Base-by-base conservation (phyloP, 768 basidiomycete species). In the Amanita phalloides region DNA sequence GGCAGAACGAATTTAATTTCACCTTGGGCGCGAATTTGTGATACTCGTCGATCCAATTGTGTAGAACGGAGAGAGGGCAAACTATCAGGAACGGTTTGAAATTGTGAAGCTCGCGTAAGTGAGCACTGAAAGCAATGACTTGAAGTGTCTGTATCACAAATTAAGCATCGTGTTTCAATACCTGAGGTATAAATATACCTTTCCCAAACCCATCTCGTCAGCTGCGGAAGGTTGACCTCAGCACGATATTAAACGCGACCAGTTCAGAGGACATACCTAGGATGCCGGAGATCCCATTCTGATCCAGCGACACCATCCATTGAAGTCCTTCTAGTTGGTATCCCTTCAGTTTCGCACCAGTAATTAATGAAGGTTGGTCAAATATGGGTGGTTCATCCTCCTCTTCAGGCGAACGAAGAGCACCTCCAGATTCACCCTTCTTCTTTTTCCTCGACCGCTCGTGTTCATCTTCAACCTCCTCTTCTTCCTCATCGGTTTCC, bases 181-280 rank as follows among this genome's bases (percentile, higher is more conserved):
- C 17, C 23, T 26, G 45, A 10, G 10, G 2, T 26, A 4, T 51
- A 57, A 64, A 32, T 55, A 83, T 55, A 83, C 85, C 75, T 87
- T 91, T 47, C 92, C 92, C 1, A 95, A 69, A 17, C 92, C 93
- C 93, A 96, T 96, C 64, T 96, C 93, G 59, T 96, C 93, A 25
- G 93, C 93, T 82, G 30, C 1, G 44, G 30, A 45, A 47, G 30
- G 35, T 35, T 32, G 20, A n/a, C 3, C 6, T 21, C 53, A 46
- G 23, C 13, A 21, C 11, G 21, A 45, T 37, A 21, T 21, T 37
- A 11, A 36, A n/a, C 7, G 25, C 11, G 8, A 43, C 13, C 1
- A 45, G 33, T 43, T 11, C 48, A 14, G 35, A 20, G n/a, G 32
- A 11, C 76, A 33, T 54, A 86, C 84, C 86, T 37, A 90, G 58